Evolutionary conservation across 805 yeast genomes (phyloP), one percentile per base, ranked within the genome.

Genomic region (Spathaspora gorwiae): DNA sequence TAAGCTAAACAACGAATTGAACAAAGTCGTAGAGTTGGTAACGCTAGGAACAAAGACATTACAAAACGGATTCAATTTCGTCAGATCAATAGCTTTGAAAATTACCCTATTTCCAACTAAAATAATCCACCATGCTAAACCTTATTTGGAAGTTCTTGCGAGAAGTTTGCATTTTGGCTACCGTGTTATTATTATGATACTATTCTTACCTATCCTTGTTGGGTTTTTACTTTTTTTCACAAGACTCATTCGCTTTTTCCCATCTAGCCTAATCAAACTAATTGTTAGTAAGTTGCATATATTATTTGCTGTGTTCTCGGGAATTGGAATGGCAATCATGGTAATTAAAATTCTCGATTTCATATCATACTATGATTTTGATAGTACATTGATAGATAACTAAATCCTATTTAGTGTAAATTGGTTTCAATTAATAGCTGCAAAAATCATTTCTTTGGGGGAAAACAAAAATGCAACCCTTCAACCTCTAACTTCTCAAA

Each of bases 1-100:
- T 27, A 19, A 26, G 1, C 36, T 47, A 5, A 44, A 31, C 33
- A n/a, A 19, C 7, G 37, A 44, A 26, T 7, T 47, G 19, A 37
- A 37, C 13, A 29, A 37, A n/a, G 12, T 43, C 13, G 27, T 39
- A 13, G 24, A 9, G 2, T 7, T 34, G 12, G 15, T 36, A 13
- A 27, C 26, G 1, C 7, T 9, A 2, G 32, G 9, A 29, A 29
- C 12, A 29, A 29, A 9, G 12, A 9, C 5, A 9, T 11, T 29
- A 9, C 12, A 5, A 29, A 29, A 9, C 3, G 32, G 32, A 29
- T 29, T 29, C 12, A 29, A 29, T 29, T 11, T 29, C 12, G 12
- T 11, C 12, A 3, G 12, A 29, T 29, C 32, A 29, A 29, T 29
- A 29, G 6, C 12, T 29, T 11, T 9, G 12, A 5, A 29, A 9